These are phyloP conservation scores for Ceratobasidium sp. DNA, from an alignment of 1,284 basidiomycete species.

Conservation along the genomic window DNA sequence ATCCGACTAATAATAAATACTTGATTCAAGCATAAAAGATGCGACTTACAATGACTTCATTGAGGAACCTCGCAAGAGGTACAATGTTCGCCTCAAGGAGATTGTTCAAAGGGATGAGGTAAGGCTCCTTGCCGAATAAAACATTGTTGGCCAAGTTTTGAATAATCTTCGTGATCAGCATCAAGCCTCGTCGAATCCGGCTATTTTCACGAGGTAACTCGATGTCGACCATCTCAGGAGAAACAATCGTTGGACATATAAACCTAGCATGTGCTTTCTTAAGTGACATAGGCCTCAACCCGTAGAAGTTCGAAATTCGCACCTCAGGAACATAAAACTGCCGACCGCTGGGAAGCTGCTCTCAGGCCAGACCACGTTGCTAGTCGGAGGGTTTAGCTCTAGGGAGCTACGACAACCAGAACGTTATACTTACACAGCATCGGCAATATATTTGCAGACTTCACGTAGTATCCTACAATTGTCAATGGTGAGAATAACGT, in stretches of 20 bases:
- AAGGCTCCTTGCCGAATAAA: constrained; percentile 88
- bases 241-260: constrained; percentile 82
- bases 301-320: constrained; percentile 67
- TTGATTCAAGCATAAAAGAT: constrained; percentile 33
- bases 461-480: constrained; percentile 68
- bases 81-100: constrained; percentile 84
- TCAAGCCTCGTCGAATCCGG: constrained; percentile 79
- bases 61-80: constrained; percentile 85
- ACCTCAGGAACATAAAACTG: constrained; percentile 92
- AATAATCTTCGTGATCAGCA: constrained; percentile 90
- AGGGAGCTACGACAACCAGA: constrained; percentile 29
- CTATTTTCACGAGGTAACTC: constrained; percentile 75
- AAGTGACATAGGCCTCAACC: constrained; percentile 59
- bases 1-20: not conserved
- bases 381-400: constrained; percentile 51
- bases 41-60: constrained; percentile 77
- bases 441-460: constrained; percentile 86
- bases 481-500: not conserved
- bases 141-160: constrained; percentile 95
- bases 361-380: constrained; percentile 81
- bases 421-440: constrained; percentile 75
- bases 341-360: constrained; percentile 89
- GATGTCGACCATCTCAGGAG: constrained; percentile 87
- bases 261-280: constrained; percentile 51
- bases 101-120: constrained; percentile 85